These are phyloP conservation scores for Pichia kluyveri DNA, from an alignment of 805 yeast species.

Conservation along the genomic window DNA sequence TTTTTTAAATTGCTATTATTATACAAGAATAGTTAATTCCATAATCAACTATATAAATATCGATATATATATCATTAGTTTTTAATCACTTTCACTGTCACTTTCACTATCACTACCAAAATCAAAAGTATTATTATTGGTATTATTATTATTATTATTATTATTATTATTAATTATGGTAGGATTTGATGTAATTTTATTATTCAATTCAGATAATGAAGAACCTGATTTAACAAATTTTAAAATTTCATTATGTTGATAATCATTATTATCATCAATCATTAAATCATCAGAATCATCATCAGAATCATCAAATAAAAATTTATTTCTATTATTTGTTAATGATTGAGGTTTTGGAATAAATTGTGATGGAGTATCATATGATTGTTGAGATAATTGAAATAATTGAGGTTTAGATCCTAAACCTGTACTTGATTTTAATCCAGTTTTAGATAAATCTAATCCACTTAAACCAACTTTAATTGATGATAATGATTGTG, in stretches of 20 bases:
- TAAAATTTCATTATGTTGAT: neutral
- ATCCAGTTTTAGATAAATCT: slow-evolving; percentile 22
- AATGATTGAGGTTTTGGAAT: neutral
- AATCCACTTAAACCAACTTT: slow-evolving; percentile 25
- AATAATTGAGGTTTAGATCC: slow-evolving; percentile 25
- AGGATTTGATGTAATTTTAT: neutral
- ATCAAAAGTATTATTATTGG: neutral
- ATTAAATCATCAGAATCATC: neutral
- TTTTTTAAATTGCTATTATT: no score
- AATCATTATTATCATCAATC: neutral
- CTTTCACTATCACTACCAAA: slow-evolving; percentile 4
- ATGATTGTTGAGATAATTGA: slow-evolving; percentile 11
- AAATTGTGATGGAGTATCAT: neutral
- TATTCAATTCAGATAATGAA: neutral
- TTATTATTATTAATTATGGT: no score
- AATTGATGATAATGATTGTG: slow-evolving; percentile 18
- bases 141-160: no score
- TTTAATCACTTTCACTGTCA: slow-evolving; percentile 19
- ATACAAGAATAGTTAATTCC: slow-evolving; percentile 2
- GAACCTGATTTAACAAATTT: neutral
- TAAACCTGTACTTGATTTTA: slow-evolving; percentile 20
- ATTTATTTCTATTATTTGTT: neutral
- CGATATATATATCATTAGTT: neutral
- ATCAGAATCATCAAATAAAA: neutral
- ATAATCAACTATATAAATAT: slow-evolving; percentile 1